phyloP scores from a whole-genome alignment of 306 rosid genomes.

The Aeschynomene evenia region DNA sequence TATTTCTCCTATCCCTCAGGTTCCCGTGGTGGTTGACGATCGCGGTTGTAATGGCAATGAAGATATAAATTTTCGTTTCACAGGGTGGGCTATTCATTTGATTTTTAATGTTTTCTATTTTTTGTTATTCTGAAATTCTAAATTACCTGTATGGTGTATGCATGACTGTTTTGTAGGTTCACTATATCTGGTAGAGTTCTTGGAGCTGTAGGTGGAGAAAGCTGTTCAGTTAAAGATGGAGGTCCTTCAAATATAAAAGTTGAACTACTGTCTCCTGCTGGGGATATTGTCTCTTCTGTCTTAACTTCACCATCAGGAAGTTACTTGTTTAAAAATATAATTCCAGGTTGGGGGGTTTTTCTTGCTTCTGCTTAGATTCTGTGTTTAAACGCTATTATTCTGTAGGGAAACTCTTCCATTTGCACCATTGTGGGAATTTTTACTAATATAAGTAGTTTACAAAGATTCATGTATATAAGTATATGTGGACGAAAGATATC shows the following conservation, averaged over 20 bases:
- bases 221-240: slow-evolving; percentile 69
- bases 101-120: slow-evolving; percentile 10
- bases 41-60: slow-evolving; percentile 90
- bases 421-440: slow-evolving; percentile 15
- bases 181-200: slow-evolving; percentile 84
- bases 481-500: slow-evolving; percentile 7
- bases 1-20: slow-evolving; percentile 39
- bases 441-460: not conserved
- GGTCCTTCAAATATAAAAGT: slow-evolving; percentile 87
- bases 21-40: slow-evolving; percentile 78
- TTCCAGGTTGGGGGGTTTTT: slow-evolving; percentile 66
- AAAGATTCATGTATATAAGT: slow-evolving; percentile 1
- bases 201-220: slow-evolving; percentile 88
- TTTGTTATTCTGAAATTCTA: slow-evolving; percentile 19
- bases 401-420: slow-evolving; percentile 9
- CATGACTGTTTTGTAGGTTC: slow-evolving; percentile 57
- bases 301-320: slow-evolving; percentile 69
- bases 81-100: slow-evolving; percentile 62
- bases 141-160: slow-evolving; percentile 17
- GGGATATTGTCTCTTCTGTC: slow-evolving; percentile 69
- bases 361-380: slow-evolving; percentile 18
- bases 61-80: slow-evolving; percentile 87
- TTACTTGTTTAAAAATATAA: slow-evolving; percentile 73
- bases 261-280: slow-evolving; percentile 66
- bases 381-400: slow-evolving; percentile 14